Base-by-base conservation (phyloP, 805 yeast species). In the Saccharomyces paradoxus region DNA sequence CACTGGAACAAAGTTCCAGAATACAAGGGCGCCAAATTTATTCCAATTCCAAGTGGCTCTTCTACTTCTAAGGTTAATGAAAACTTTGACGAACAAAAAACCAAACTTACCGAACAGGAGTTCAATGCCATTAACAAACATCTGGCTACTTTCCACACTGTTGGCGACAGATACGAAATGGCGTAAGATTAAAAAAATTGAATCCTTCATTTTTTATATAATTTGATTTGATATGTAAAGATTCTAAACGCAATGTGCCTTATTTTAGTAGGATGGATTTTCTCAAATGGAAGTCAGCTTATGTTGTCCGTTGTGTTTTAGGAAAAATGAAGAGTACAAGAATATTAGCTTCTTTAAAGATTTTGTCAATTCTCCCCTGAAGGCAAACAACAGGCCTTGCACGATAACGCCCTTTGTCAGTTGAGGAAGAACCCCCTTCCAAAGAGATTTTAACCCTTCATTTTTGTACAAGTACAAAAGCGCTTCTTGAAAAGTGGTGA, bases 31-130 rank as follows among this genome's bases (percentile, higher is more conserved):
- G 80, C 90, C 27, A 74, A 71, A 55, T 76, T 88, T 48, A 64
- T 90, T 49, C 95, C 96, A 32, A 86, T 90, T 66, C 96, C 97
- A 22, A 84, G 91, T 52, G 84, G 88, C 2, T 78, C 89, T 6
- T 79, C 83, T 41, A 67, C 72, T 3, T 73, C 69, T 10, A 83
- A 88, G 67, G 81, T 86, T 17, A 74, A 76, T 49, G 86, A 81
- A 65, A 90, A 89, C 71, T 74, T 80, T 59, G 70, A 74, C 24
- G 68, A 62, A 30, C 28, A 51, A 2, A 62, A 67, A 50, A 60
- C 79, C 50, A 68, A 70, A 10, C 71, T 89, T 53, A 66, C 82
- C 2, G 82, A 79, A n/a, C 79, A 66, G 0, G 89, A 86, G 54
- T 77, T 86, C 58, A 69, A 70, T 0, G 79, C 78, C 54, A 74